These are phyloP conservation scores for Sporobolomyces roseus DNA, from an alignment of 768 basidiomycete genomes.

Conservation along the genomic window DNA sequence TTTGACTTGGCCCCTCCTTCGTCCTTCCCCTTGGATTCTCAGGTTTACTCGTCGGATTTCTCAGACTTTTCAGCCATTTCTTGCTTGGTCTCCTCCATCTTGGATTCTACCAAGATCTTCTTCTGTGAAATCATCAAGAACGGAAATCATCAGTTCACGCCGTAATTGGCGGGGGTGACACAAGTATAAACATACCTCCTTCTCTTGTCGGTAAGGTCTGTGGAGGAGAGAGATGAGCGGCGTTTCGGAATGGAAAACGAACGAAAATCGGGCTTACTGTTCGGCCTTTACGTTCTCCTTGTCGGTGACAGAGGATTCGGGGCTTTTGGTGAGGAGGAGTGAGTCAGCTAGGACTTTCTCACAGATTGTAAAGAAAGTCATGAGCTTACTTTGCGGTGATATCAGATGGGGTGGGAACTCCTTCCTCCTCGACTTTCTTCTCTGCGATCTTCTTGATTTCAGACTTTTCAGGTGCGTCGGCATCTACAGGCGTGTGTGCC, in stretches of 20 bases:
- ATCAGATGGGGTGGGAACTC: constrained; percentile 6
- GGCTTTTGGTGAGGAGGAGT: too few species aligned
- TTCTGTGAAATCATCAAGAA: too few species aligned
- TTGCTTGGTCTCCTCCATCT: constrained; percentile 19
- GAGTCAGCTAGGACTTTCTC: too few species aligned
- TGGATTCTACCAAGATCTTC: constrained; percentile 14
- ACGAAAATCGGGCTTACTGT: background rate
- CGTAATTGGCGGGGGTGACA: too few species aligned
- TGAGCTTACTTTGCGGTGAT: background rate
- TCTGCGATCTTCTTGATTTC: constrained; percentile 6
- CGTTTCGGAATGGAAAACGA: background rate
- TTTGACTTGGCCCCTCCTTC: background rate
- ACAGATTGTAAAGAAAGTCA: too few species aligned
- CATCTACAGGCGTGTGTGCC: constrained; percentile 1
- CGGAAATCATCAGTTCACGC: too few species aligned
- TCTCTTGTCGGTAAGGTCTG: constrained; percentile 15
- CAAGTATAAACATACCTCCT: background rate
- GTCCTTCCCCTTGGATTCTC: background rate
- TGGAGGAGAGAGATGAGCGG: background rate
- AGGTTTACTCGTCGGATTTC: background rate
- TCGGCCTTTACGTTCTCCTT: constrained; percentile 14
- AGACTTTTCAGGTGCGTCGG: constrained; percentile 11
- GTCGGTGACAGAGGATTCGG: background rate
- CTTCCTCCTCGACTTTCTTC: constrained; percentile 6
- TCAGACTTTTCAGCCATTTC: constrained; percentile 3